Percentiles rank a stretch among this genome's conserved stretches.
Conservation (phyloP, 441 rosid species). For the Euphorbia celastroides region DNA sequence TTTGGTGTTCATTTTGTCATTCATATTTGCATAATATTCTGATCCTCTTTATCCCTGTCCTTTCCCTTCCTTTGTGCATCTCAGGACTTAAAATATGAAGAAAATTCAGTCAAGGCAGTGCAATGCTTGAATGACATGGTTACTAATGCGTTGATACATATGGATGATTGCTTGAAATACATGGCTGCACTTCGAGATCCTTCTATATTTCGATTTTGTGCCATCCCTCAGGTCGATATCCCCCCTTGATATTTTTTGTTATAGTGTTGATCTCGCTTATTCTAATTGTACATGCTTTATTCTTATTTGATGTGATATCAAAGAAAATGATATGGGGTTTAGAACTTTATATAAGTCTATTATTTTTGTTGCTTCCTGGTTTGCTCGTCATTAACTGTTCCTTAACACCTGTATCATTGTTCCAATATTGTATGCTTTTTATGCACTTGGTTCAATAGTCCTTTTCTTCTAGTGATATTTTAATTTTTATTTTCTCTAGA, state of each 20-base stretch:
- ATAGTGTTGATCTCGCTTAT: not conserved
- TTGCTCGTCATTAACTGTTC: not conserved
- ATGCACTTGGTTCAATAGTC: not conserved
- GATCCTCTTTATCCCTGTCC: not conserved
- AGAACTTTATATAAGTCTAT: too few species aligned
- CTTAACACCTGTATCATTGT: not conserved
- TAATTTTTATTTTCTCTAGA: not conserved
- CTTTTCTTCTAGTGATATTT: not conserved
- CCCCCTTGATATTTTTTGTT: not conserved
- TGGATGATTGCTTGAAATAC: conserved; percentile 72
- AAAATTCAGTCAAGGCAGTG: conserved; percentile 69
- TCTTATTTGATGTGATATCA: not conserved
- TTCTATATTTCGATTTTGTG: conserved; percentile 76
- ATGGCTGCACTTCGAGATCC: conserved; percentile 60
- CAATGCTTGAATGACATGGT: conserved; percentile 92
- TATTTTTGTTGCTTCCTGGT: not conserved
- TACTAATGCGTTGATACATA: conserved; percentile 68
- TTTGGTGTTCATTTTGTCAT: not conserved
- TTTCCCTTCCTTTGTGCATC: not conserved
- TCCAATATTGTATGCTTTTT: not conserved
- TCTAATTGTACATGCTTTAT: conserved; percentile 1
- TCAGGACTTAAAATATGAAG: conserved; percentile 80
- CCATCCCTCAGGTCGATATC: conserved; percentile 70
- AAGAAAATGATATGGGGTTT: too few species aligned
- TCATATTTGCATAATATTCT: not conserved